Conservation (phyloP, 768 basidiomycete species). For the Paxillus rubicundulus region DNA sequence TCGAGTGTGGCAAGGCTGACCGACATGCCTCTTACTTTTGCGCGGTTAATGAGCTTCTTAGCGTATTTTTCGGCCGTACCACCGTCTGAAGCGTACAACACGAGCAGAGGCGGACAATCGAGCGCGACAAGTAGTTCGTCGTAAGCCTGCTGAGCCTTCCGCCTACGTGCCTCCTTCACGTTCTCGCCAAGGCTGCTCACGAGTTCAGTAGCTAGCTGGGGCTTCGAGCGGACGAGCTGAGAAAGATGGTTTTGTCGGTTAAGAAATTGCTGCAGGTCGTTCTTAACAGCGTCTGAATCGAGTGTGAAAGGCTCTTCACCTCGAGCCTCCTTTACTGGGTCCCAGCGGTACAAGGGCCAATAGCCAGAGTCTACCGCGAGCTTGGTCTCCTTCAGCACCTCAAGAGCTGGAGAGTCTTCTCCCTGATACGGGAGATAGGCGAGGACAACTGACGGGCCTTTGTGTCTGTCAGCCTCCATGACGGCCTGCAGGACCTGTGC, state of each 20-base stretch:
- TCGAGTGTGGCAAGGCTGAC: slow-evolving; percentile 77
- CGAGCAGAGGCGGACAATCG: slow-evolving; percentile 83
- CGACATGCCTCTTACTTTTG: slow-evolving; percentile 79
- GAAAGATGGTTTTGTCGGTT: slow-evolving; percentile 96
- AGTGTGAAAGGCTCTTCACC: slow-evolving; percentile 87
- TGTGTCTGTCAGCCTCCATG: slow-evolving; percentile 85
- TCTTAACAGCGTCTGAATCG: slow-evolving; percentile 92
- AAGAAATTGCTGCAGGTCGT: slow-evolving; percentile 89
- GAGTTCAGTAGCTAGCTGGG: slow-evolving; percentile 77
- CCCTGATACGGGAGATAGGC: slow-evolving; percentile 89
- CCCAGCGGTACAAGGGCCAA: slow-evolving; percentile 99
- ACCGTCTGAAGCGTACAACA: slow-evolving; percentile 94
- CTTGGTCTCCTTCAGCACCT: slow-evolving; percentile 96
- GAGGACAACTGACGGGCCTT: slow-evolving; percentile 88
- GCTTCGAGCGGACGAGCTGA: slow-evolving; percentile 81
- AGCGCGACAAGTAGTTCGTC: slow-evolving; percentile 78
- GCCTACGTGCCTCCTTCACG: slow-evolving; percentile 79
- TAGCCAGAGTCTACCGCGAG: slow-evolving; percentile 93
- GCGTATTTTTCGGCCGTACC: slow-evolving; percentile 96
- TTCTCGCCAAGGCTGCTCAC: slow-evolving; percentile 83
- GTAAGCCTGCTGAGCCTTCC: slow-evolving; percentile 80
- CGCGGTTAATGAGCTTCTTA: slow-evolving; percentile 80
- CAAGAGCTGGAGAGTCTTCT: slow-evolving; percentile 76
- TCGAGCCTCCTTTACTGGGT: slow-evolving; percentile 75
- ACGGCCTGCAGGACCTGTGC: slow-evolving; percentile 89